Base-by-base conservation (phyloP, 495 filamentous ascomycete species). In the Thermochaetoides thermophila region DNA sequence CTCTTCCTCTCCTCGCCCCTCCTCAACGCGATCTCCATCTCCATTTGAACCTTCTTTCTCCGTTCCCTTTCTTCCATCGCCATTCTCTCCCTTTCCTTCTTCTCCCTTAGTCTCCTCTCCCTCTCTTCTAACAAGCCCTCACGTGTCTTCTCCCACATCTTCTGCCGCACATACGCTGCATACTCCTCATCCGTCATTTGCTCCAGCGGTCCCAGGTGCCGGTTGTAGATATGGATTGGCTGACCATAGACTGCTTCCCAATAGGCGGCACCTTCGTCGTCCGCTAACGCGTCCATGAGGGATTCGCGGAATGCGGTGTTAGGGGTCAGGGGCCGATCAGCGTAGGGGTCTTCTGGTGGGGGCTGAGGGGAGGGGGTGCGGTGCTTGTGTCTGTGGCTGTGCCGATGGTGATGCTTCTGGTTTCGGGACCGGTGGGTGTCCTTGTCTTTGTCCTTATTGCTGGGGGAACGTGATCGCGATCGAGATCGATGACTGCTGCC, bases 281-380 rank as follows among this genome's bases (percentile, higher is more conserved):
- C 89, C 24, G 85, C 91, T 53, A 97, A 76, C n/a, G 89, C 89
- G 55, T 97, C 89, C 63, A 96, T 94, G 29, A 96, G 74, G n/a
- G 83, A 89, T 60, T 93, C 83, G 17, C 83, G 78, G 56, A 97
- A 97, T 11, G 86, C 85, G 7, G 65, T 57, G 13, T 76, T 68
- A 4, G 80, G 64, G 41, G 76, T 67, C 11, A 74, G 53, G 21
- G 68, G 62, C 3, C 64, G 67, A 29, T 66, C 57, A 21, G 70
- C 63, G 52, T 68, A 66, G 11, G 61, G 56, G 31, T 67, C 46
- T 3, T 54, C 49, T 26, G 57, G 52, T 17, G 60, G 42, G 27
- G 32, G 19, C 7, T 43, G 20, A 19, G 38, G 32, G 3, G 32
- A 19, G 16, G 23, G 13, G 1, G 36, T 42, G 34, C 45, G 46